Base-by-base conservation (phyloP, 2,329 filamentous ascomycete species). In the Ilyonectria robusta region DNA sequence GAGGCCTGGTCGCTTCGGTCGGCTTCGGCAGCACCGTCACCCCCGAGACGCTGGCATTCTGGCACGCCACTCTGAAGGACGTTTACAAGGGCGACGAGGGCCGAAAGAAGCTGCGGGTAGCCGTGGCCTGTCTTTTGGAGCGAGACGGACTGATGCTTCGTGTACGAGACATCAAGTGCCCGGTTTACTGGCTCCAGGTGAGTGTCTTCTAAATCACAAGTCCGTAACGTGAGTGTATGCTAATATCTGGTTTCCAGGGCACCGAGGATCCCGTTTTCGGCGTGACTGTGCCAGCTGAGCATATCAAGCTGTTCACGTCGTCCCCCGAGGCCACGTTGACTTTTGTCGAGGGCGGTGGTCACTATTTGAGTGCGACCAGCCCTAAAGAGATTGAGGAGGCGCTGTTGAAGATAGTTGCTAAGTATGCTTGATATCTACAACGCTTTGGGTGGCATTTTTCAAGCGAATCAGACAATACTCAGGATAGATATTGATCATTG, bases 171-270 rank as follows among this genome's bases (percentile, higher is more conserved):
- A 74, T 88, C 65, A 82, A 78, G 65, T 88, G 85, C 62, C 86
- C 86, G 2, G 84, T 88, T 9, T 81, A 84, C 62, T 88, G 86
- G 86, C 77, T 87, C 17, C 85, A 87, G 74, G 84, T 86, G 67
- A 70, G 79, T 77, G 6, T 44, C 21, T 47, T 13, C 35, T 13
- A 11, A 17, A 1, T 65, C 23, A 21, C 23, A 11, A 5, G 40
- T 17, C 15, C 40, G n/a, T n/a, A 54, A 33, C 19, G 2, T 33
- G 48, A 26, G 40, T 1, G 33, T 51, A 5, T 59, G 23, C 63
- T 72, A 55, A 75, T 21, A 2, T n/a, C 13, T n/a, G 21, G 17
- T 7, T 15, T 44, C 2, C 26, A 86, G 85, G 85, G 85, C 17
- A 81, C 81, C 2, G 78, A 80, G 2, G 86, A 88, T 68, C 78